These are phyloP conservation scores for Xylaria telfairii DNA, from an alignment of 495 filamentous ascomycete genomes.

Conservation along the genomic window DNA sequence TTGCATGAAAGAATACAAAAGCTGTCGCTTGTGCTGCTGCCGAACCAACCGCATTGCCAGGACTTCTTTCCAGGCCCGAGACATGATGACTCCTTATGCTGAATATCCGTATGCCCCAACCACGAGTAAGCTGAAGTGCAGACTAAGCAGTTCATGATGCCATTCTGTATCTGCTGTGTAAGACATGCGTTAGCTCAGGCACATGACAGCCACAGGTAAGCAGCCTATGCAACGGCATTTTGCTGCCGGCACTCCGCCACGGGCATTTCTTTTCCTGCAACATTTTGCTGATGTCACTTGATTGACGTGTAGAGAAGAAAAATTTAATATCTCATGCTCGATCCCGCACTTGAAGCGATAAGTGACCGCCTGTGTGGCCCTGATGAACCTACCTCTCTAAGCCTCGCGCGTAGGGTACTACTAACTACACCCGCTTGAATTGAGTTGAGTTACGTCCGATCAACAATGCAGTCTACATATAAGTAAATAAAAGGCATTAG, in stretches of 20 bases:
- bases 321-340: background rate
- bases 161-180: background rate
- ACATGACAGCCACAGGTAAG: slow-evolving; percentile 3
- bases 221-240: background rate
- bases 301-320: background rate
- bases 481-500: background rate
- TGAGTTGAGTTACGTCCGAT: background rate
- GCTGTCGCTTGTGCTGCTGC: background rate
- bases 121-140: background rate
- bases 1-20: background rate
- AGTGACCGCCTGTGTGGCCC: no score
- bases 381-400: no score
- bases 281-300: background rate
- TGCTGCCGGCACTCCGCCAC: no score
- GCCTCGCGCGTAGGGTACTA: background rate
- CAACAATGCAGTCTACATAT: background rate
- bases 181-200: background rate
- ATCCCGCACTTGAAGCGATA: background rate
- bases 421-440: background rate
- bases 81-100: background rate
- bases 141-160: background rate
- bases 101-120: background rate
- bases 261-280: background rate
- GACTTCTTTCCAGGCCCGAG: background rate
- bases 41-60: background rate